phyloP scores from a whole-genome alignment of 2,329 filamentous ascomycete species.

The Graphilbum fragrans region DNA sequence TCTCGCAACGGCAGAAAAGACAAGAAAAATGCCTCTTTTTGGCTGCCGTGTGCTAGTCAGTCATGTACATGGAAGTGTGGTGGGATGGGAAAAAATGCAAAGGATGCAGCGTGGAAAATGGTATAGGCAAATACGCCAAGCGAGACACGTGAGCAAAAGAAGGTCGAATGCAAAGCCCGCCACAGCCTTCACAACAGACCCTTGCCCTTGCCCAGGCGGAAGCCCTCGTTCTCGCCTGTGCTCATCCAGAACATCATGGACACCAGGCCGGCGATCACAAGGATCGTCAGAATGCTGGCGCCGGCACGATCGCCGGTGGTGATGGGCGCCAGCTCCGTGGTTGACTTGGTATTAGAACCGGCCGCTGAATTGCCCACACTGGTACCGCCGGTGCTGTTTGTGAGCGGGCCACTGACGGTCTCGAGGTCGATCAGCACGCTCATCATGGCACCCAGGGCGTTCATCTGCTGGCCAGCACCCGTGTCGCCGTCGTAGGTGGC shows the following conservation, averaged over 20 bases:
- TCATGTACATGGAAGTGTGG: too few species aligned
- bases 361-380: constrained; percentile 20
- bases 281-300: constrained; percentile 26
- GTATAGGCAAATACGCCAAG: too few species aligned
- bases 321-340: constrained; percentile 6
- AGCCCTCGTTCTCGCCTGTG: constrained; percentile 11
- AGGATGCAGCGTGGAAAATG: too few species aligned
- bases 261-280: constrained; percentile 18
- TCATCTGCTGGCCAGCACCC: constrained; percentile 41
- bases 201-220: constrained; percentile 10
- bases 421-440: constrained; percentile 25
- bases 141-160: too few species aligned
- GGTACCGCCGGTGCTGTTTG: constrained; percentile 30
- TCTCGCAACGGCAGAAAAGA: not conserved
- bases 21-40: too few species aligned
- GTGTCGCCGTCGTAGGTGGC: constrained; percentile 27
- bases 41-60: too few species aligned
- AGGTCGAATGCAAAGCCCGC: not conserved
- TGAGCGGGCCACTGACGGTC: constrained; percentile 16
- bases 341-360: constrained; percentile 8
- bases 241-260: constrained; percentile 25
- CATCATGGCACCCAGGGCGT: constrained; percentile 34
- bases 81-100: too few species aligned
- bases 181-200: constrained; percentile 1
- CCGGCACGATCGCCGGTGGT: constrained; percentile 25